phyloP scores from a whole-genome alignment of 2,329 filamentous ascomycete species.

The Phyllosticta ampelicida region DNA sequence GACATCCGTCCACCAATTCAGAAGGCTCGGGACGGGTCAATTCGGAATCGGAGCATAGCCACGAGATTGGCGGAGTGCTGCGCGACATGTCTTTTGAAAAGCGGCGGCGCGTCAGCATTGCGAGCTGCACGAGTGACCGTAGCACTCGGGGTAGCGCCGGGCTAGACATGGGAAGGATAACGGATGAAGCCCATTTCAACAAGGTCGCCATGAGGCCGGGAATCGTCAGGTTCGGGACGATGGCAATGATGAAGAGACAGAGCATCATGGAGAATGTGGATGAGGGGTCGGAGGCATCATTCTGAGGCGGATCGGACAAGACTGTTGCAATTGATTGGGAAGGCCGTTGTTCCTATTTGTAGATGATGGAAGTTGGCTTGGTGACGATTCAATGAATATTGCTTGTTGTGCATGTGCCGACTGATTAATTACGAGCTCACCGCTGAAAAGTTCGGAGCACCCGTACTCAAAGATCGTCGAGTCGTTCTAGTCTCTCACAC shows the following conservation, averaged over 20 bases:
- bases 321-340: too few relatives aligned
- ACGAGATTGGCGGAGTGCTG: neutral
- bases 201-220: neutral
- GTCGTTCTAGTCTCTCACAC: conserved; percentile 10
- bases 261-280: conserved; percentile 3
- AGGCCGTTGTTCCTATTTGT: neutral
- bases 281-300: neutral
- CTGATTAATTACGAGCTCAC: conserved; percentile 11
- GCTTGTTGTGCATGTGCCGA: conserved; percentile 4
- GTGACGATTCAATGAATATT: neutral
- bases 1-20: neutral
- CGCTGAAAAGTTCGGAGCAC: conserved; percentile 9
- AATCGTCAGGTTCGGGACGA: conserved; percentile 2
- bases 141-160: neutral
- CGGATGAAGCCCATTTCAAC: neutral
- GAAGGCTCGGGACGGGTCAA: neutral
- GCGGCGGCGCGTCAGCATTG: neutral
- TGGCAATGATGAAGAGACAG: conserved; percentile 1
- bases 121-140: neutral
- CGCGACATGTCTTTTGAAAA: neutral
- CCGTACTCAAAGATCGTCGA: conserved; percentile 11
- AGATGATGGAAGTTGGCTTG: neutral
- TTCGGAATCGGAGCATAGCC: neutral
- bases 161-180: neutral
- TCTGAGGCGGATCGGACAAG: neutral